Evolutionary conservation across 73 alveolate species (phyloP), one percentile per base, ranked within the genome.

Genomic region (Paramecium pentaurelia): DNA sequence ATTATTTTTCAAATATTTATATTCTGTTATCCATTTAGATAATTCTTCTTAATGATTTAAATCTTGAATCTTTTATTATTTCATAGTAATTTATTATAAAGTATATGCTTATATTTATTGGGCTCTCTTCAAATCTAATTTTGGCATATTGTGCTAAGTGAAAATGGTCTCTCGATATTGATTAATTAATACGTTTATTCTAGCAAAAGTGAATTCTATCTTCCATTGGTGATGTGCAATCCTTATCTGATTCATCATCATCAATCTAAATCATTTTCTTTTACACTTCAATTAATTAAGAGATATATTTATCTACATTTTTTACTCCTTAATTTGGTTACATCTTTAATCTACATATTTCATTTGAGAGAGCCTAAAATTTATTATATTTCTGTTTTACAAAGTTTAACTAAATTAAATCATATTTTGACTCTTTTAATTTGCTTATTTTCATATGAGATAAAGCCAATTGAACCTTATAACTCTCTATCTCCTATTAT

Each of bases 101-200:
- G 58, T 73, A 34, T 14, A 34, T 73, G 60, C 87, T 38, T 73
- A 73, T 2, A 73, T 73, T 34, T 73, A 7, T 38, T 73, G 20
- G 11, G 87, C 87, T 38, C 87, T 73, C 38, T 44, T 73, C 40
- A 73, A 37, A 73, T 73, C 87, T 37, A 73, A 44, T 34, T 73
- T 73, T 73, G 87, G 87, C 58, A 73, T 73, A 64, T 64, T 28
- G 0, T 36, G 38, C 68, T 73, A 20, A 36, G 7, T 10, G 1
- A 37, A 40, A 73, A 37, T 73, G 9, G 84, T 73, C 87, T 73
- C 87, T 73, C 87, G 37, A 36, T 37, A 37, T 37, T 37, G 36
- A 73, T 73, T 73, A 32, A 73, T 73, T 73, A 5, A 37, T 73
- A 73, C 87, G 9, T 64, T 40, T 73, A 73, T 73, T 37, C 8